phyloP scores from a whole-genome alignment of 805 yeast genomes.

The Dipodascopsis uninucleata region DNA sequence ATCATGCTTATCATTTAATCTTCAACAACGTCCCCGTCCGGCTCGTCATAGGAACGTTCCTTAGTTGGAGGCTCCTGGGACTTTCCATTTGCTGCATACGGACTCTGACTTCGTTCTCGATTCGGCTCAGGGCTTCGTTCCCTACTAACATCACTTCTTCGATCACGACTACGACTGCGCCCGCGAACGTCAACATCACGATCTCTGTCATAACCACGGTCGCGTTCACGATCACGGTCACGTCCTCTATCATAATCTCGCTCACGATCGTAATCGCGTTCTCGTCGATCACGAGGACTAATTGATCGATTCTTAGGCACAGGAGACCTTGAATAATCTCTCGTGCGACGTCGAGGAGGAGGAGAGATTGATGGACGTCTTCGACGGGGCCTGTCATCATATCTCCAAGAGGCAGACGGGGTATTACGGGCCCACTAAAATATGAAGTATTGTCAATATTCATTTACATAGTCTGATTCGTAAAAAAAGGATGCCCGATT shows the following conservation, averaged over 20 bases:
- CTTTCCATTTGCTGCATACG: neutral
- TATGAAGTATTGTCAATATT: neutral
- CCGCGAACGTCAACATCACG: too few species aligned
- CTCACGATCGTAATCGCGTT: constrained; percentile 5
- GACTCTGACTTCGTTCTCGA: neutral
- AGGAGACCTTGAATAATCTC: neutral
- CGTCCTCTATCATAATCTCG: constrained; percentile 5
- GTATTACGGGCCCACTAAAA: constrained; percentile 27
- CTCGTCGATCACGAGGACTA: constrained; percentile 11
- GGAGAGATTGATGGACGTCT: constrained; percentile 16
- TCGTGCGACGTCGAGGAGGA: neutral
- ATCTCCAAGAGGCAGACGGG: constrained; percentile 28
- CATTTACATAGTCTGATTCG: neutral
- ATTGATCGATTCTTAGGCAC: constrained; percentile 8
- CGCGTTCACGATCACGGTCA: constrained; percentile 1
- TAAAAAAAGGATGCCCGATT: neutral
- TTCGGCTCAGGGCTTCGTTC: neutral
- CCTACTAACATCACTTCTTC: neutral
- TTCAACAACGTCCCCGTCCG: constrained; percentile 22
- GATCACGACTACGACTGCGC: neutral
- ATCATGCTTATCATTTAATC: constrained; percentile 6
- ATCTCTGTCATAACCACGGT: constrained; percentile 1
- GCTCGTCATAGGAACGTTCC: constrained; percentile 24
- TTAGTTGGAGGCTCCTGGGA: constrained; percentile 3
- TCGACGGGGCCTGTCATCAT: constrained; percentile 25